Conservation (phyloP, 2,329 filamentous ascomycete genomes). For the Polytolypa hystricis region DNA sequence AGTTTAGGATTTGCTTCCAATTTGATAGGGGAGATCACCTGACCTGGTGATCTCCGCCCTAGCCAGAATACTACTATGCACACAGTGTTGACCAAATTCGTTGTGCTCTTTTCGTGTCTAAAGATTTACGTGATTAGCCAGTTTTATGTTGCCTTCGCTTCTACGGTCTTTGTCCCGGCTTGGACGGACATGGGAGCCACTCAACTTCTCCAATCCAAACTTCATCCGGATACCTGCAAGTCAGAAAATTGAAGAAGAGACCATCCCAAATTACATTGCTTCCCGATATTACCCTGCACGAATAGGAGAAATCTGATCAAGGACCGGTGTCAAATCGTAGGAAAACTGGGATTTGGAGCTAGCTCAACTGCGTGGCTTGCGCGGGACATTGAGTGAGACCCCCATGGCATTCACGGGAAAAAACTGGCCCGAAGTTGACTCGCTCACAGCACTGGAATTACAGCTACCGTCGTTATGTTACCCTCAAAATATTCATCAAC, state of each 20-base stretch:
- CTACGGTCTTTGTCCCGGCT: conserved; percentile 17
- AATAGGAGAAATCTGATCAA: conserved; percentile 21
- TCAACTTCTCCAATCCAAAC: conserved; percentile 23
- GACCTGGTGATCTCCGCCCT: no score
- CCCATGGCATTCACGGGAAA: conserved; percentile 4
- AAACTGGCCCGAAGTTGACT: background rate
- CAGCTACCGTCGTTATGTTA: conserved; percentile 20
- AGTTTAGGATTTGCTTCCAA: no score
- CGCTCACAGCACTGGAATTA: conserved; percentile 2
- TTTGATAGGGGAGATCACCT: no score
- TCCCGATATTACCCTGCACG: conserved; percentile 20
- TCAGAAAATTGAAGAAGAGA: conserved; percentile 24
- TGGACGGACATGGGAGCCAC: conserved; percentile 20
- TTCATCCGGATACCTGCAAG: conserved; percentile 15
- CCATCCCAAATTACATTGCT: conserved; percentile 16
- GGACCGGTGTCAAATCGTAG: conserved; percentile 23
- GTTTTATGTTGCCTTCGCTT: conserved; percentile 14
- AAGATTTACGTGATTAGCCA: no score
- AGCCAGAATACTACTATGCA: no score
- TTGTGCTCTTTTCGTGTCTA: no score
- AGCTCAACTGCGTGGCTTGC: conserved; percentile 29
- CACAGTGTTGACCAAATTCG: no score
- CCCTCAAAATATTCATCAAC: conserved; percentile 20
- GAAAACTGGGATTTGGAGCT: conserved; percentile 27
- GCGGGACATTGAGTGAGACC: conserved; percentile 22